Conservation (phyloP, 1,284 basidiomycete genomes). For the Tylopilus sp. region DNA sequence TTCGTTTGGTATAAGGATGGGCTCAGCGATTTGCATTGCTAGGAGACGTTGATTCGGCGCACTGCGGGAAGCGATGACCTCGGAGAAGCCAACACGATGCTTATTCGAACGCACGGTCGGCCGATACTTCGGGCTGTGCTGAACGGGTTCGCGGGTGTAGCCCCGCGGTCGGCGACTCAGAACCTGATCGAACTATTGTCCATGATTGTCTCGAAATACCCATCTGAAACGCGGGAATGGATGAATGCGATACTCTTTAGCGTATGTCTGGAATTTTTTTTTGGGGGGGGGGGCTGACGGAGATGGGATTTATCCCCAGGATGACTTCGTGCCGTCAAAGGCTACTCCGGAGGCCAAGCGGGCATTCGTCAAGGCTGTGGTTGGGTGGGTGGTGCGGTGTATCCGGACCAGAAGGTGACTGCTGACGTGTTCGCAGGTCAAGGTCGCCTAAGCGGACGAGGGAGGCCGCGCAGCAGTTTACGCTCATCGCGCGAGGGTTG, state of each 20-base stretch:
- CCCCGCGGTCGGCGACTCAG: slow-evolving; percentile 76
- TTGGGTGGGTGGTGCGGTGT: slow-evolving; percentile 46
- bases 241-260: slow-evolving; percentile 62
- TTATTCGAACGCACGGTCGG: slow-evolving; percentile 62
- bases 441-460: slow-evolving; percentile 59
- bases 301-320: slow-evolving; percentile 33
- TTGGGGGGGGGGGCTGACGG: background rate
- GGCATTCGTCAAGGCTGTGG: slow-evolving; percentile 67
- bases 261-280: background rate
- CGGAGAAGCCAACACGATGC: slow-evolving; percentile 41
- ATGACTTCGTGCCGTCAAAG: slow-evolving; percentile 60
- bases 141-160: slow-evolving; percentile 72
- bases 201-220: slow-evolving; percentile 54
- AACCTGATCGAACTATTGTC: slow-evolving; percentile 80
- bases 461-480: slow-evolving; percentile 74
- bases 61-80: slow-evolving; percentile 54
- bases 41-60: slow-evolving; percentile 61
- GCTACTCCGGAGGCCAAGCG: slow-evolving; percentile 68
- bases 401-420: background rate
- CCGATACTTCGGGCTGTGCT: slow-evolving; percentile 68
- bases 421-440: slow-evolving; percentile 39
- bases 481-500: slow-evolving; percentile 66
- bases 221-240: slow-evolving; percentile 58
- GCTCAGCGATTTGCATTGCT: background rate
- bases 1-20: background rate